Evolutionary conservation across 768 basidiomycete species (phyloP), one percentile per base, ranked within the genome.

Genomic region (Lentinula raphanica): DNA sequence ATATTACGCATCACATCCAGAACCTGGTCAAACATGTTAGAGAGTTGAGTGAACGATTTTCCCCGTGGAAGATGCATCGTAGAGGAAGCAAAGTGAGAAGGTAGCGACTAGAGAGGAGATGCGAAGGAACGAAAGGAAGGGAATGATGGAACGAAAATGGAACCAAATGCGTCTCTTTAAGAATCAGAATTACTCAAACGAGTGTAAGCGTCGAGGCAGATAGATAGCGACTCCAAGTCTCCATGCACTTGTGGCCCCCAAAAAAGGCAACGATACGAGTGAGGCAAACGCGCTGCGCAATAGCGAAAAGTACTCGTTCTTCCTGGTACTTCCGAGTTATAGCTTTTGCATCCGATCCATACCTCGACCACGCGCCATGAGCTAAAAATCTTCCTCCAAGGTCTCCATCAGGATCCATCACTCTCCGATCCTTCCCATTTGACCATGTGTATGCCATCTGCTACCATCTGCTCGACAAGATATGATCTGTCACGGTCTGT

Each of bases 1-100:
- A 81, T 79, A 58, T 82, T 80, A 63, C 79, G 85, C 69, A 90
- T 81, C 38, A 78, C 84, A 67, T 87, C 84, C 60, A 78, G 78
- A 29, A 89, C 83, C 87, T 91, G 84, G 28, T 79, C 72, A 42
- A 82, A 63, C 60, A 79, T 60, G 60, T 79, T 44, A 9, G 42
- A 44, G 2, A 44, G 21, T 23, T 44, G 68, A 65, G 79, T 68
- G 58, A 81, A 74, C 15, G 78, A 77, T 53, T 72, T 70, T 29
- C 74, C 69, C 31, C 67, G 74, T 50, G 78, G 78, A 49, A 81
- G 69, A 61, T 78, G 78, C 35, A 54, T 29, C 27, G 48, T 36
- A 28, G 29, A 19, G 32, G 31, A 23, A 25, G 17, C 19, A 25
- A 23, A 9, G 35, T 21, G 31, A 36, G 32, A 36, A 19, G 49